Conservation (phyloP, 768 basidiomycete species). For the Rhizopogon vulgaris region DNA sequence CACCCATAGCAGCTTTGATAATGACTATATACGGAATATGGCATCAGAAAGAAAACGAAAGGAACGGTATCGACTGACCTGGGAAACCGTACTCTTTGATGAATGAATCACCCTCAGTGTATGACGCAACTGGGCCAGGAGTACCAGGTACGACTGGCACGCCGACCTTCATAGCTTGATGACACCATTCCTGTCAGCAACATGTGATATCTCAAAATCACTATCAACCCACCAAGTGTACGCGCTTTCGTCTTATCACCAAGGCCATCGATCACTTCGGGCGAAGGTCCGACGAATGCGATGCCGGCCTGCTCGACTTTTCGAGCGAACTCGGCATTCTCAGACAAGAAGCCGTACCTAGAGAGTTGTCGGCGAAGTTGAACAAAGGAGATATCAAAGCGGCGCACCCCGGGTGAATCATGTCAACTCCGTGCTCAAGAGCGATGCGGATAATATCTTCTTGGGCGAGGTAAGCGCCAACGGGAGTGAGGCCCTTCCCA, state of each 20-base stretch:
- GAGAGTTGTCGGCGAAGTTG: conserved; percentile 3
- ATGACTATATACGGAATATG: conserved; percentile 54
- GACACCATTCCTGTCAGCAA: neutral
- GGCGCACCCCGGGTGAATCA: conserved; percentile 95
- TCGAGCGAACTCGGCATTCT: conserved; percentile 94
- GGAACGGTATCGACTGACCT: conserved; percentile 34
- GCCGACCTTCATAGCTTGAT: conserved; percentile 74
- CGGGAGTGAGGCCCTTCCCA: conserved; percentile 92
- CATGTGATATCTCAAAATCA: neutral
- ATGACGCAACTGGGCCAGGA: conserved; percentile 82
- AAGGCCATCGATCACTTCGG: conserved; percentile 93
- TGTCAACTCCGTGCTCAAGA: conserved; percentile 97
- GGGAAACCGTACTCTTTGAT: conserved; percentile 97
- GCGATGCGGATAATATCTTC: conserved; percentile 96
- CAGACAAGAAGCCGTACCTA: conserved; percentile 96
- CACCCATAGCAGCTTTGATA: conserved; percentile 99
- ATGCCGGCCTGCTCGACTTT: conserved; percentile 98
- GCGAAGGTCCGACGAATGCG: conserved; percentile 92
- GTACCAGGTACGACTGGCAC: conserved; percentile 98
- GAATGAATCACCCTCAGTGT: conserved; percentile 78
- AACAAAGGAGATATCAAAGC: neutral
- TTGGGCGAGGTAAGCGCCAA: conserved; percentile 94
- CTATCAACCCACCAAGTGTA: conserved; percentile 54
- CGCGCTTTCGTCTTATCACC: conserved; percentile 99
- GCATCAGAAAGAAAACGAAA: conserved; percentile 1